Evolutionary conservation across 2,329 filamentous ascomycete species (phyloP).

Genomic region (Lizonia empirigonia): DNA sequence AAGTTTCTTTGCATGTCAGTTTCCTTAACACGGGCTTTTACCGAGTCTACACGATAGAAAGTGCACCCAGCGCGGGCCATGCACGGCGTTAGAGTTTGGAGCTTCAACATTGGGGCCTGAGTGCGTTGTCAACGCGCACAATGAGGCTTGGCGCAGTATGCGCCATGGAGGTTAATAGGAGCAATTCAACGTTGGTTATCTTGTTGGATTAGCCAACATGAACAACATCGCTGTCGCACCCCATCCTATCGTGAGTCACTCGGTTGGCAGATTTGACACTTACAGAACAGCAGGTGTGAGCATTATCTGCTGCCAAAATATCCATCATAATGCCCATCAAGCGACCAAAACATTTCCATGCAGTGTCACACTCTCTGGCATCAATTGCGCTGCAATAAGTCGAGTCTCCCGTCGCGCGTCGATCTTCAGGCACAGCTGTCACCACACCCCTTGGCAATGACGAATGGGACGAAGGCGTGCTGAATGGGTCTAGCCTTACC

Average conservation of each 20-base stretch:
- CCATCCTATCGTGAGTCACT: slow-evolving; percentile 4
- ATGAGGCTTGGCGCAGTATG: slow-evolving; percentile 20
- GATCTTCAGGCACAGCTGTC: slow-evolving; percentile 12
- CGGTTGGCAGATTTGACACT: background rate
- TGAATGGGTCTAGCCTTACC: slow-evolving; percentile 7
- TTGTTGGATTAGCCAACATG: slow-evolving; percentile 6
- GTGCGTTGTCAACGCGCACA: slow-evolving; percentile 40
- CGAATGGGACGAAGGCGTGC: slow-evolving; percentile 4
- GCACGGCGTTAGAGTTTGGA: slow-evolving; percentile 26
- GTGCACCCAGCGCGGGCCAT: slow-evolving; percentile 25
- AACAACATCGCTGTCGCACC: slow-evolving; percentile 2
- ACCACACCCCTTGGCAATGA: slow-evolving; percentile 7
- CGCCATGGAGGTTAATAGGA: slow-evolving; percentile 15
- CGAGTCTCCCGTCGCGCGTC: background rate
- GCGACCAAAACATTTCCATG: background rate
- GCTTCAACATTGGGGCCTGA: slow-evolving; percentile 35
- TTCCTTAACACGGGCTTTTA: slow-evolving; percentile 34
- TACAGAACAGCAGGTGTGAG: background rate
- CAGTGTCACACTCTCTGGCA: background rate
- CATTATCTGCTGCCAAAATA: background rate
- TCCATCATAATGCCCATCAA: background rate
- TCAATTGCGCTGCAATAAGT: background rate
- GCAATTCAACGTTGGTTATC: slow-evolving; percentile 12
- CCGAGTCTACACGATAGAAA: slow-evolving; percentile 30
- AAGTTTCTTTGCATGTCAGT: slow-evolving; percentile 40